phyloP scores from a whole-genome alignment of 768 basidiomycete genomes.

The Hygrophorus pudorinus region DNA sequence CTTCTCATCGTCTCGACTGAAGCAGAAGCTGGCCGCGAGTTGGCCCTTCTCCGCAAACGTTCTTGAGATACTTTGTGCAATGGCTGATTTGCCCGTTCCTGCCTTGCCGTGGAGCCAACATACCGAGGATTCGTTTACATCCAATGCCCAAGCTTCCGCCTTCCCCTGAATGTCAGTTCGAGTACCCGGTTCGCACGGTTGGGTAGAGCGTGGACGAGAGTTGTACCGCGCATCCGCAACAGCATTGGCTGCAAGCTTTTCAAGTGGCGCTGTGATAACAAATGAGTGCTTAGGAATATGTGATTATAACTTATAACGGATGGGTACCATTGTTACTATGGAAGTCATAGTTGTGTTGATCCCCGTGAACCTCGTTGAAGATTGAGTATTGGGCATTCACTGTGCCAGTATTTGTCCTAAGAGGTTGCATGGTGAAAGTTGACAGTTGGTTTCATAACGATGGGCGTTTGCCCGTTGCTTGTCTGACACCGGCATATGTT shows the following conservation, averaged over 20 bases:
- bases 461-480: too few species aligned
- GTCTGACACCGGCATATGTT: too few species aligned
- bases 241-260: not conserved
- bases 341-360: too few species aligned
- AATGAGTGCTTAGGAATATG: too few species aligned
- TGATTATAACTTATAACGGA: too few species aligned
- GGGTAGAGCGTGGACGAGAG: constrained; percentile 4
- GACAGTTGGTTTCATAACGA: too few species aligned
- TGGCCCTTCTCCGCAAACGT: constrained; percentile 5
- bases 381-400: too few species aligned
- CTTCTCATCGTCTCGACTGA: constrained; percentile 17
- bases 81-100: constrained; percentile 18
- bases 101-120: constrained; percentile 16
- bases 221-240: constrained; percentile 7
- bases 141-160: constrained; percentile 6
- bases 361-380: too few species aligned
- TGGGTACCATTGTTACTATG: too few species aligned
- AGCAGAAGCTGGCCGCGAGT: constrained; percentile 26
- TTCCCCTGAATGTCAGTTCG: constrained; percentile 7
- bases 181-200: constrained; percentile 15
- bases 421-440: too few species aligned
- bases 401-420: too few species aligned
- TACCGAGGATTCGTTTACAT: not conserved
- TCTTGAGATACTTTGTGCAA: constrained; percentile 17
- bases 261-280: not conserved